Percentiles rank a stretch among this genome's conserved stretches.
Conservation (phyloP, 2,329 filamentous ascomycete species). For the Ceratocystiopsis sp. region DNA sequence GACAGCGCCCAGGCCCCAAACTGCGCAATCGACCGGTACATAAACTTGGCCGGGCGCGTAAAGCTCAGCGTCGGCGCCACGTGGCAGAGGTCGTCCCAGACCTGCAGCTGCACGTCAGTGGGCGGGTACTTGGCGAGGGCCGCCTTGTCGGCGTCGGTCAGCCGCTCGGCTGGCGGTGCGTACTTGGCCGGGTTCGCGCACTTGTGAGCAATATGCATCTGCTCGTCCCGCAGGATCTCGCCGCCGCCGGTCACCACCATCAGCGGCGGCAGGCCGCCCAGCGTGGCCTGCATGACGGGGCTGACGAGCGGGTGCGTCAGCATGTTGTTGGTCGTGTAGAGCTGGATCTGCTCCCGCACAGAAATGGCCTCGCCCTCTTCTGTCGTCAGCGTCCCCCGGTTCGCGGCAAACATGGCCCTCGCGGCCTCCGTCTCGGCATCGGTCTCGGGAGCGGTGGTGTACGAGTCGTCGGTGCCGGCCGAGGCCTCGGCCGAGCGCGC, state of each 20-base stretch:
- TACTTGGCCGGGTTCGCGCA: slow-evolving; percentile 71
- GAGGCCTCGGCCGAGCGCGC: too few species aligned
- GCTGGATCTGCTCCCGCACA: slow-evolving; percentile 84
- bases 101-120: slow-evolving; percentile 83
- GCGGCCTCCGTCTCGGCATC: slow-evolving; percentile 12
- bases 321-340: slow-evolving; percentile 71
- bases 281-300: slow-evolving; percentile 68
- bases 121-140: slow-evolving; percentile 52
- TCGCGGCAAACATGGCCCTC: slow-evolving; percentile 16
- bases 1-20: slow-evolving; percentile 88
- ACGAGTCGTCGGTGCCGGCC: too few species aligned
- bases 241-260: slow-evolving; percentile 77
- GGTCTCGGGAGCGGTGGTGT: slow-evolving; percentile 10
- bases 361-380: slow-evolving; percentile 56
- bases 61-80: slow-evolving; percentile 88
- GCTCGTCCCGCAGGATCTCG: slow-evolving; percentile 81
- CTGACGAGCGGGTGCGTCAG: slow-evolving; percentile 80
- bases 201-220: slow-evolving; percentile 90
- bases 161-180: slow-evolving; percentile 44
- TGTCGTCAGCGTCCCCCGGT: slow-evolving; percentile 4
- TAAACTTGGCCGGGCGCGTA: slow-evolving; percentile 86
- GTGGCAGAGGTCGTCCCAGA: slow-evolving; percentile 93
- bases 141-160: slow-evolving; percentile 45
- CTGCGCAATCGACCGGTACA: slow-evolving; percentile 84
- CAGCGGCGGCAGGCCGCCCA: slow-evolving; percentile 78